phyloP scores from a whole-genome alignment of 495 filamentous ascomycete species.

The Penicillium goetzii region DNA sequence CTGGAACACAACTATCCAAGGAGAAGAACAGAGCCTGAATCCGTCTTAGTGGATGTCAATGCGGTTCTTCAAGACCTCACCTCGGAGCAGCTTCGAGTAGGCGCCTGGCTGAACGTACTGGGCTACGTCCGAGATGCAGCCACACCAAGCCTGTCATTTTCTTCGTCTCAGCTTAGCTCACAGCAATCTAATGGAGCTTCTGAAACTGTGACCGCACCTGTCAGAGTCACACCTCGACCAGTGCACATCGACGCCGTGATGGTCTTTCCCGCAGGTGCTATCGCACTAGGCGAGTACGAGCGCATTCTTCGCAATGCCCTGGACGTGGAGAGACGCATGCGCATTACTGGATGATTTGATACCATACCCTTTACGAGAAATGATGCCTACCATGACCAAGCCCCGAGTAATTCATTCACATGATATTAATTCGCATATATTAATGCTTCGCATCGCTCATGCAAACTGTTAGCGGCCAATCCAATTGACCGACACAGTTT shows the following conservation, averaged over 20 bases:
- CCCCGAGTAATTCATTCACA: background rate
- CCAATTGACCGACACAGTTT: slow-evolving; percentile 13
- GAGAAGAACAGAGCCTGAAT: slow-evolving; percentile 33
- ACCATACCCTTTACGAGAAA: background rate
- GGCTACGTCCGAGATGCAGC: slow-evolving; percentile 66
- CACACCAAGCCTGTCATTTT: slow-evolving; percentile 18
- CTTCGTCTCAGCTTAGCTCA: slow-evolving; percentile 17
- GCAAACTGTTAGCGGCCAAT: slow-evolving; percentile 12
- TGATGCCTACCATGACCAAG: background rate
- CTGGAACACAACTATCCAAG: slow-evolving; percentile 70
- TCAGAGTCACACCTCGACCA: slow-evolving; percentile 24
- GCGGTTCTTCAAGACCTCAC: slow-evolving; percentile 68
- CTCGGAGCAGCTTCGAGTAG: slow-evolving; percentile 65
- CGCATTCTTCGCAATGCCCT: slow-evolving; percentile 40
- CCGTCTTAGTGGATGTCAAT: slow-evolving; percentile 68
- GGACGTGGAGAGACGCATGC: slow-evolving; percentile 38
- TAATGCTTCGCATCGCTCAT: slow-evolving; percentile 9
- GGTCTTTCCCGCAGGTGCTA: slow-evolving; percentile 65
- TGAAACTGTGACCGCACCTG: background rate
- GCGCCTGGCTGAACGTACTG: slow-evolving; percentile 90
- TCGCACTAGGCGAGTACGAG: slow-evolving; percentile 69
- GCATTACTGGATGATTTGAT: slow-evolving; percentile 12
- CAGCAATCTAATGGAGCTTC: slow-evolving; percentile 4
- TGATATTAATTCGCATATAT: background rate
- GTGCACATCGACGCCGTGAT: slow-evolving; percentile 66